These are phyloP conservation scores for Entomortierella parvispora DNA, from an alignment of 192 early-diverging fungal species.

Conservation along the genomic window DNA sequence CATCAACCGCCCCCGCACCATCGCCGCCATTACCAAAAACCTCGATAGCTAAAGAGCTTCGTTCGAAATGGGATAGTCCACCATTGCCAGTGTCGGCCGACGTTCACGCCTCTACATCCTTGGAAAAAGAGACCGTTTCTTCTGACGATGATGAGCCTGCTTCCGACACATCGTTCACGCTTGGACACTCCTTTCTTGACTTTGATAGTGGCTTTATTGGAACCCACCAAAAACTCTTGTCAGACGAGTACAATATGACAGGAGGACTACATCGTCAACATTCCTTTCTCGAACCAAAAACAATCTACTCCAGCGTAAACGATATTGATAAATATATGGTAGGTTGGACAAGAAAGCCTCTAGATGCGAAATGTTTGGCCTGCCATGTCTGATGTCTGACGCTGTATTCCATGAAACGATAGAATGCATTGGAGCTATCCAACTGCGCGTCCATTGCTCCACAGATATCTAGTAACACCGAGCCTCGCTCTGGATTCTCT, in stretches of 20 bases:
- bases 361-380: neutral
- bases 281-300: constrained; percentile 17
- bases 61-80: too few relatives aligned
- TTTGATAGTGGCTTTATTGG: constrained; percentile 30
- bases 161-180: neutral
- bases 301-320: constrained; percentile 11
- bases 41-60: too few relatives aligned
- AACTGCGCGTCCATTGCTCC: constrained; percentile 1
- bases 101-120: neutral
- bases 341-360: neutral
- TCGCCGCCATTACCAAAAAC: too few relatives aligned
- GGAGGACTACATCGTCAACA: constrained; percentile 2
- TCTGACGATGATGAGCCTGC: neutral
- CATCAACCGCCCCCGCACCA: neutral
- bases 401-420: too few relatives aligned
- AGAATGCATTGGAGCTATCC: constrained; percentile 24
- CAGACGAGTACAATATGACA: neutral
- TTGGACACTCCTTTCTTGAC: constrained; percentile 22
- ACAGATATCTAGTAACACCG: constrained; percentile 7
- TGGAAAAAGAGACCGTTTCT: neutral
- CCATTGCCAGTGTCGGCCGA: neutral
- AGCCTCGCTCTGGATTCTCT: neutral
- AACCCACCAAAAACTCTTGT: constrained; percentile 18
- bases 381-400: neutral
- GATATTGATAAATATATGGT: constrained; percentile 48